Evolutionary conservation across 331 rosid genomes (phyloP), one percentile per base, ranked within the genome.

Genomic region (Quercus phellos): DNA sequence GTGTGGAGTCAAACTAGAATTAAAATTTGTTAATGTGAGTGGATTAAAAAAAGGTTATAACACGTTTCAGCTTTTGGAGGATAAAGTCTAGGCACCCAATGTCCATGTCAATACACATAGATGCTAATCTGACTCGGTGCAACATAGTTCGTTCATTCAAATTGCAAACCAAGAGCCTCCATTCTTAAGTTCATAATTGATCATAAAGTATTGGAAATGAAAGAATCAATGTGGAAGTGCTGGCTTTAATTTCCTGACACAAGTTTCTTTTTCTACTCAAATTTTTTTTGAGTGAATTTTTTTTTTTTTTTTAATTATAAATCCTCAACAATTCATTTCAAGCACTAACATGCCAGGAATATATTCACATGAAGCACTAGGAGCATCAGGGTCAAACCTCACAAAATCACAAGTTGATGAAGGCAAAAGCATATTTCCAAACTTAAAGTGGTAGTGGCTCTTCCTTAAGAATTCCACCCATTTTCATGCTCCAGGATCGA

Each of bases 401-500:
- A 19, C 67, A 80, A 81, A 79, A 61, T 19, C 50, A 14, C 14
- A 74, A 18, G 78, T 76, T 82, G 82, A 85, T 59, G 26, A 80
- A 76, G 66, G 86, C 55, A 87, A 58, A 27, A 64, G 77, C 72
- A 46, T 67, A 76, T 26, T 72, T 63, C 56, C 43, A 34, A 75
- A 71, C 74, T 77, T 81, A 89, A 51, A 84, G 55, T 17, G 89
- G 93, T 38, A 92, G 83, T 2, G 77, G 60, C 83, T 92, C 97
- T 85, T 89, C 86, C 82, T 80, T 89, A 74, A 94, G 97, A 84
- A 75, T 74, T 75, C 96, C 98, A 73, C 98, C 97, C 93, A 94
- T 94, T 81, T 90, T 91, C 97, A 94, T 92, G 79, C 82, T 88
- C 96, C 97, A 94, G 14, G 97, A 94, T 72, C 64, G 85, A 84